A percentile compares a stretch with the other conserved stretches of the same genome.
Evolutionary conservation across 257 asterid species (phyloP).

Genomic region (Jaltomata sinuosa): DNA sequence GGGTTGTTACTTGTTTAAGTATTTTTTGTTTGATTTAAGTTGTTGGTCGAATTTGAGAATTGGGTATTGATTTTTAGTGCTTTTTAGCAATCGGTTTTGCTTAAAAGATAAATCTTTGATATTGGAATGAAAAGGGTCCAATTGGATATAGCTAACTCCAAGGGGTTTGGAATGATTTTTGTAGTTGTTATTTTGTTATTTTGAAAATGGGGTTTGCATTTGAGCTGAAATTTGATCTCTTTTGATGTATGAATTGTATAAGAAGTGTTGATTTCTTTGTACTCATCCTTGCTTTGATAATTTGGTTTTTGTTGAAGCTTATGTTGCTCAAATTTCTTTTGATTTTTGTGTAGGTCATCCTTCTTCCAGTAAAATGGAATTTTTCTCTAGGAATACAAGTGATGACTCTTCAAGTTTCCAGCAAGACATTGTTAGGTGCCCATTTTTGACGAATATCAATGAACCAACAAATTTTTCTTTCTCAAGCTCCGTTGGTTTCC

Average conservation of each 20-base stretch:
- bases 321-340: not conserved
- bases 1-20: not conserved
- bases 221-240: not conserved
- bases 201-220: not conserved
- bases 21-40: not conserved
- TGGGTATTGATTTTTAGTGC: not conserved
- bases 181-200: not conserved
- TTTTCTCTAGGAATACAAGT: constrained; percentile 37
- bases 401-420: constrained; percentile 46
- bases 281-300: not conserved
- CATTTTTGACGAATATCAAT: constrained; percentile 83
- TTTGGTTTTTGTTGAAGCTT: not conserved
- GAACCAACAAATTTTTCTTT: constrained; percentile 88
- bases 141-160: not conserved
- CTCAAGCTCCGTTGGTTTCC: constrained; percentile 44
- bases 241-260: too few relatives aligned
- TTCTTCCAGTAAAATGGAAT: constrained; percentile 46
- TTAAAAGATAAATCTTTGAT: not conserved
- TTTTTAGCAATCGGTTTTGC: not conserved
- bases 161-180: not conserved
- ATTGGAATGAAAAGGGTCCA: not conserved
- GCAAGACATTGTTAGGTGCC: constrained; percentile 65
- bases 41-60: not conserved
- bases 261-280: too few relatives aligned
- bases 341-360: constrained; percentile 34